Percentiles rank a stretch among this genome's conserved stretches.
These are phyloP conservation scores for Globisporangium sylvaticum DNA, from an alignment of 352 stramenopile species.

Conservation along the genomic window DNA sequence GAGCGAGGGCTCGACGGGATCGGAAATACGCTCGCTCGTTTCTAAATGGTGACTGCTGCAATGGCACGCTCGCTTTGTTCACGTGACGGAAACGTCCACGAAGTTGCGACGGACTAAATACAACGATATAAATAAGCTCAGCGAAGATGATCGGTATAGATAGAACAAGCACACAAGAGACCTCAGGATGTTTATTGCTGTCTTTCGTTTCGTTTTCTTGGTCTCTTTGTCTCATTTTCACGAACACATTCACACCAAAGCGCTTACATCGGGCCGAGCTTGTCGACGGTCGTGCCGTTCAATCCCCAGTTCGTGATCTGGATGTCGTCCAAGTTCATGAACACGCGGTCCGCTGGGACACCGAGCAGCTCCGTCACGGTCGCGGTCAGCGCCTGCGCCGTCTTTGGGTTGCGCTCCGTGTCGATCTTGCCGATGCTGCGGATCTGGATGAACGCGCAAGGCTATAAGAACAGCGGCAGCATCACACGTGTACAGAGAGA, in stretches of 20 bases:
- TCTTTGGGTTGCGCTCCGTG: slow-evolving; percentile 25
- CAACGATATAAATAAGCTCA: too few relatives aligned
- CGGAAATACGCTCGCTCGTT: too few relatives aligned
- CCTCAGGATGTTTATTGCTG: too few relatives aligned
- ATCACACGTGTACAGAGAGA: not conserved
- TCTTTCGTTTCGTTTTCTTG: too few relatives aligned
- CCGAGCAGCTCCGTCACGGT: slow-evolving; percentile 16
- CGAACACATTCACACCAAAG: not conserved
- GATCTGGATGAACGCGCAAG: slow-evolving; percentile 24
- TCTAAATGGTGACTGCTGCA: too few relatives aligned
- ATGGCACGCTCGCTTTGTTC: too few relatives aligned
- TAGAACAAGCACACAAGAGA: too few relatives aligned
- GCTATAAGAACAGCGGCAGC: slow-evolving; percentile 2
- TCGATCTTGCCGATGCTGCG: slow-evolving; percentile 28
- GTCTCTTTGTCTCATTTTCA: not conserved
- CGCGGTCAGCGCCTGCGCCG: slow-evolving; percentile 13
- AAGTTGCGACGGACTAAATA: too few relatives aligned
- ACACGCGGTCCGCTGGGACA: slow-evolving; percentile 29
- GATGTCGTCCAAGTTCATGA: slow-evolving; percentile 38
- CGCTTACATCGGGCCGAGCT: not conserved
- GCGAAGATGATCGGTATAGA: too few relatives aligned
- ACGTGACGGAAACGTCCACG: too few relatives aligned
- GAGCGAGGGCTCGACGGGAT: too few relatives aligned
- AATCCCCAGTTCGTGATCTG: slow-evolving; percentile 27
- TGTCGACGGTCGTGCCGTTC: slow-evolving; percentile 11